These are phyloP conservation scores for Trichoderma arundinaceum DNA, from an alignment of 2,329 filamentous ascomycete genomes.

Conservation along the genomic window DNA sequence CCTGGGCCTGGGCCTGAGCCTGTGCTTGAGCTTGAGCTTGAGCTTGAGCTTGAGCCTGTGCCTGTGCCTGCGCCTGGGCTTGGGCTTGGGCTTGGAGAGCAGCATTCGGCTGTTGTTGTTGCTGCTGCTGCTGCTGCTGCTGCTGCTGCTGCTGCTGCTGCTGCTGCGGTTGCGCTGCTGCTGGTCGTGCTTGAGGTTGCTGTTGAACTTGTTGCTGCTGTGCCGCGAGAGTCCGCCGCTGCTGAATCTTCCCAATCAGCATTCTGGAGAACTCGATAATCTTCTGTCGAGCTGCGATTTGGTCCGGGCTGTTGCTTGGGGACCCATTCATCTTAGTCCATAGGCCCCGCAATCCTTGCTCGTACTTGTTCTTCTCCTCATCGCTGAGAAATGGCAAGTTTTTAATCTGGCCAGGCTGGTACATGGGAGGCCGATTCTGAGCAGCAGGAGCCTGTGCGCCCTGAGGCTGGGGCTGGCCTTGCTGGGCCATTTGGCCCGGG, in stretches of 20 bases:
- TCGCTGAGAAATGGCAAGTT: constrained; percentile 56
- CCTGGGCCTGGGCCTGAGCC: constrained; percentile 36
- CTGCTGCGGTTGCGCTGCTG: constrained; percentile 5
- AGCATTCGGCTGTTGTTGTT: no score
- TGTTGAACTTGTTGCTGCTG: constrained; percentile 39
- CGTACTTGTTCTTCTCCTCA: constrained; percentile 64
- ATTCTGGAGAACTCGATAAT: constrained; percentile 66
- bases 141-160: no score
- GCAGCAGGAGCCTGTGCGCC: constrained; percentile 37
- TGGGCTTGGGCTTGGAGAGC: neutral
- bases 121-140: no score
- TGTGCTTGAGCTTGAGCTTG: constrained; percentile 36
- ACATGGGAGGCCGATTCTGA: constrained; percentile 49
- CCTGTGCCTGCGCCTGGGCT: constrained; percentile 34
- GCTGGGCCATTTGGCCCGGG: constrained; percentile 38
- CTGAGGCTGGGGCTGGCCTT: constrained; percentile 37
- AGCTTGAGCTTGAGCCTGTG: constrained; percentile 38
- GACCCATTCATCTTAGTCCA: constrained; percentile 60
- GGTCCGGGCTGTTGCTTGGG: constrained; percentile 54
- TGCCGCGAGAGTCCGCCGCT: constrained; percentile 45
- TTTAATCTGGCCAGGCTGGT: constrained; percentile 59
- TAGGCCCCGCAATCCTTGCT: constrained; percentile 58
- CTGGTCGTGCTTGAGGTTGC: constrained; percentile 38
- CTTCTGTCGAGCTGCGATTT: constrained; percentile 60
- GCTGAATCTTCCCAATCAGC: constrained; percentile 58